Evolutionary conservation across 495 filamentous ascomycete species (phyloP), one percentile per base, ranked within the genome.

Genomic region (Friedmanniomyces simplex): DNA sequence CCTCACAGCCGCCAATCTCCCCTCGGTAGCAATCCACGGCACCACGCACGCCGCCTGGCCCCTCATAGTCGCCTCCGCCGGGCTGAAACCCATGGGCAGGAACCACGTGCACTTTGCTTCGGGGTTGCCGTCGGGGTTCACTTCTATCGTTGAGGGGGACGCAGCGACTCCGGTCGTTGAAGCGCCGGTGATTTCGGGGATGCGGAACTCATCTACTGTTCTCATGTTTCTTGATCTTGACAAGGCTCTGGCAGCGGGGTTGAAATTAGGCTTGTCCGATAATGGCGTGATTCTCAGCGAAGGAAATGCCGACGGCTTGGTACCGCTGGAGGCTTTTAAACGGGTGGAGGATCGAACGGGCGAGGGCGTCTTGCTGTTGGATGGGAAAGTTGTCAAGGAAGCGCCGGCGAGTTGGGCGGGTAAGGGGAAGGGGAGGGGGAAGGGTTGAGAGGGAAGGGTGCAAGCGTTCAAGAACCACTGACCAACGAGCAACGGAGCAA

Each of bases 41-140:
- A 97, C 94, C 0, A 90, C 85, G 66, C 84, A 88, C 58, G 74
- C 76, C 0, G 79, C 82, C 45, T 96, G 89, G 84, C 75, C 77
- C 16, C 49, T 72, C 8, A 97, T 98, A 59, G 60, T 89, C 14
- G 72, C 71, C 0, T 77, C 78, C 0, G 91, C 91, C 5, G 89
- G 89, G 1, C 68, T 98, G 57, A 84, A 80, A 52, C 77, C 74
- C 24, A 96, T 96, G 93, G 73, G 74, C 0, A 68, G 93, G 49
- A 88, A 84, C 52, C 93, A 96, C 64, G 82, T 96, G 18, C 93
- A 98, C 67, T 93, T 91, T 65, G 84, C 85, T 5, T 79, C 81
- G 0, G 88, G 85, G 0, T 66, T 88, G 28, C 82, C 85, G 0
- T 46, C 73, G 1, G 67, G 67, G 1, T 70, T 73, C 53, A 67